Base-by-base conservation (phyloP, 1,284 basidiomycete species). In the Quambalaria eucalypti region DNA sequence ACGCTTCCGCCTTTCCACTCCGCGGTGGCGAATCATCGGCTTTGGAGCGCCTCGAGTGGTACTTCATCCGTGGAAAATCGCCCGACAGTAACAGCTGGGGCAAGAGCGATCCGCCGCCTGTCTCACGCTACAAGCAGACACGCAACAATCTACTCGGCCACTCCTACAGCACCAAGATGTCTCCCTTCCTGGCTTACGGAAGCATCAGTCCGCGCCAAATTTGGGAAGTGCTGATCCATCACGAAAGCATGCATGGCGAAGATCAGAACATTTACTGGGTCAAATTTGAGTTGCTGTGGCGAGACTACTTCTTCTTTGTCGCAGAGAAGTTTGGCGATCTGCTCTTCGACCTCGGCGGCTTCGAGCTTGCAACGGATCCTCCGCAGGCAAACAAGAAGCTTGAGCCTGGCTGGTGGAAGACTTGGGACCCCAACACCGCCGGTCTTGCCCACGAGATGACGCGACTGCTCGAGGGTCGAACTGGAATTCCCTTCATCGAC, bases 401-500 rank as follows among this genome's bases (percentile, higher is more conserved):
- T 66, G 73, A 74, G 64, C 53, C 64, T 10, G 62, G 65, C n/a
- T 67, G 61, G 60, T 67, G 69, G 69, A 57, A 60, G 49, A 57
- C 57, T 50, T 68, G 69, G 66, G 60, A 72, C 48, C 56, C 68
- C 26, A 44, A 57, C 47, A 61, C 55, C 36, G 61, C 64, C 28
- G 60, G 55, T 1, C 51, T 62, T 21, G 63, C 61, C 57, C 61
- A 75, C 52, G 57, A 68, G 8, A 73, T 77, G 36, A 68, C 77
- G 38, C 66, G 77, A 48, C 79, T 80, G 74, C 74, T 81, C 48
- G 74, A 79, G 52, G 81, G 81, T 1, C 71, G 72, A 26, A 82
- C 81, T 14, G 80, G 81, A 2, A 78, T 81, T 2, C 81, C 81
- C 0, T 80, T 82, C 57, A 78, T 83, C 55, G 81, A 82, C 59